These are phyloP conservation scores for Pleurotus djamor DNA, from an alignment of 768 basidiomycete species.

Conservation along the genomic window DNA sequence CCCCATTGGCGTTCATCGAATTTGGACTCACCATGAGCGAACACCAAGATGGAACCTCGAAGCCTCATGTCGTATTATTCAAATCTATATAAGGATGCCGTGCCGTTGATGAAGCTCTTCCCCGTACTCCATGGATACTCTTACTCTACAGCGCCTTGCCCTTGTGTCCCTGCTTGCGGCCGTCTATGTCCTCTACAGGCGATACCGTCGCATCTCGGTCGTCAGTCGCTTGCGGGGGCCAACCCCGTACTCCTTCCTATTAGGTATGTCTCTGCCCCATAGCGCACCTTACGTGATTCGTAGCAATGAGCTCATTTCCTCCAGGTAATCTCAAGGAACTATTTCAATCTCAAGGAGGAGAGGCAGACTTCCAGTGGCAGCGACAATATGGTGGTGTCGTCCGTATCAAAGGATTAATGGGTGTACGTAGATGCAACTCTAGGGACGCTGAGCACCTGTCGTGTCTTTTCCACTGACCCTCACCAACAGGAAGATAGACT, in stretches of 20 bases:
- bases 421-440: conserved; percentile 27
- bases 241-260: conserved; percentile 41
- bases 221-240: conserved; percentile 44
- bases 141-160: not conserved
- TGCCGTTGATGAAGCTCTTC: too few species aligned
- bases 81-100: too few species aligned
- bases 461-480: not conserved
- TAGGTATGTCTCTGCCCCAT: conserved; percentile 29
- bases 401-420: conserved; percentile 48
- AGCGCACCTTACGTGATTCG: too few species aligned
- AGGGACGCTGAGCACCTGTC: not conserved
- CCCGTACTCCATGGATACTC: not conserved
- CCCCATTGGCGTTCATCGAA: too few species aligned
- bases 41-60: too few species aligned
- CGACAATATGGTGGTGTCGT: conserved; percentile 46
- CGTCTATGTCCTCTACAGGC: conserved; percentile 28
- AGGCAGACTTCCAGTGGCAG: conserved; percentile 51
- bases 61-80: too few species aligned
- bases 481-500: conserved; percentile 46
- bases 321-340: conserved; percentile 48
- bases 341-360: conserved; percentile 49
- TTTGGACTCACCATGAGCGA: too few species aligned
- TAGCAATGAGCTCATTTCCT: not conserved
- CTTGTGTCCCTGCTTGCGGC: conserved; percentile 2
- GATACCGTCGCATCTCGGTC: conserved; percentile 35